Base-by-base conservation (phyloP, 805 yeast species). In the Wickerhamiella sergipiensis region DNA sequence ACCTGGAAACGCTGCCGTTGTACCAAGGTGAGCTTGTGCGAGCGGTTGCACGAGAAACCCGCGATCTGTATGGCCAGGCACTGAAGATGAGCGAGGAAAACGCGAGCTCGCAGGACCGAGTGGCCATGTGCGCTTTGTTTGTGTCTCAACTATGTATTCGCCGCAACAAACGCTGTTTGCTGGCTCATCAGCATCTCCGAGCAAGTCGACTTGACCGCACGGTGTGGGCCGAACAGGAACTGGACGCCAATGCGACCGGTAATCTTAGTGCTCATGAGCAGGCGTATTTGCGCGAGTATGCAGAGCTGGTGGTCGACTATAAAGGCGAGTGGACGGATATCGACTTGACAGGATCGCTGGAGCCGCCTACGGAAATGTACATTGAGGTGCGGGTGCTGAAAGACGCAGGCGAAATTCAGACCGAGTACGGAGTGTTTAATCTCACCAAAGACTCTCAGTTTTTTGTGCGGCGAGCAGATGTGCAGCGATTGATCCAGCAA, bases 321-420 rank as follows among this genome's bases (percentile, higher is more conserved):
- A 89, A 86, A 61, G 85, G 92, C 9, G 76, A 77, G 3, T 79
- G 86, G 67, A 76, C 85, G 0, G 96, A 88, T 57, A 68, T 90
- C 17, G 98, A 92, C 61, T 68, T 92, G 23, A 78, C 90, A 26
- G 97, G 97, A 0, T 79, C 85, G n/a, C 62, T 92, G 57, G 85
- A 77, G 21, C 98, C 98, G 0, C 97, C 98, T 1, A 77, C 76
- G 38, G 94, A 87, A 57, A 84, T 92, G 26, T 92, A 90, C 59
- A 85, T 90, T 9, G 98, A 90, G 61, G 97, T 92, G 4, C 71
- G 98, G 52, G 97, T 90, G 7, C 67, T 90, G 48, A 84, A 84
- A 63, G 95, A 90, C 60, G 97, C 95, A 0, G 98, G 98, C 1
- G 97, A 92, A 63, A 87, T 90, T 36, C 96, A 89, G 62, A 92